Evolutionary conservation across 352 stramenopile species (phyloP).

Genomic region (Hyaloperonospora arabidopsidis): DNA sequence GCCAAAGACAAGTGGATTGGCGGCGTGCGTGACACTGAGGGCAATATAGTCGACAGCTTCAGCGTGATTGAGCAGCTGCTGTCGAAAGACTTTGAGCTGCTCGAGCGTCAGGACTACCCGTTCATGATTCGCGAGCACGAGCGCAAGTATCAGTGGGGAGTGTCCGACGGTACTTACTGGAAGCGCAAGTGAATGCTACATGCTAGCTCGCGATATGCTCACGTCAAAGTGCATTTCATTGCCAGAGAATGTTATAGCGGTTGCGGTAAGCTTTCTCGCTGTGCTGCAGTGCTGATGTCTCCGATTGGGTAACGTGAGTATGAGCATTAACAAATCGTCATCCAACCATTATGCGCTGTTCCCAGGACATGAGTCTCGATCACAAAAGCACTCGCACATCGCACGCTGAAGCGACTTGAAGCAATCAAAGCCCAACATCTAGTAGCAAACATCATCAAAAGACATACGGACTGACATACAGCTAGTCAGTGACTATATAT

Average conservation of each 20-base stretch:
- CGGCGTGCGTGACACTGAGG: constrained; percentile 33
- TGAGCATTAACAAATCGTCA: background rate
- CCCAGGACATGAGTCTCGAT: too few relatives aligned
- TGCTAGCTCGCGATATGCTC: background rate
- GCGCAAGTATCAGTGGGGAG: constrained; percentile 89
- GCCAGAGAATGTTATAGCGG: background rate
- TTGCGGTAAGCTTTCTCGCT: background rate
- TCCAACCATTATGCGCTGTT: constrained; percentile 2
- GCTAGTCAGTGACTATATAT: constrained; percentile 24
- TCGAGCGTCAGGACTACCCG: constrained; percentile 75
- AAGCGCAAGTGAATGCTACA: constrained; percentile 41
- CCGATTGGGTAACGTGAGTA: too few relatives aligned
- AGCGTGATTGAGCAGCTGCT: constrained; percentile 53
- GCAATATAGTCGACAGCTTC: constrained; percentile 58
- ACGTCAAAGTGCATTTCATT: background rate
- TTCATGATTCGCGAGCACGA: constrained; percentile 90
- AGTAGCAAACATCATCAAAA: constrained; percentile 30
- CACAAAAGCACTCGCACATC: too few relatives aligned
- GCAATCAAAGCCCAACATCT: constrained; percentile 16
- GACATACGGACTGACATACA: constrained; percentile 29
- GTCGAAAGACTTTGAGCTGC: constrained; percentile 60
- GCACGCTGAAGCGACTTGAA: background rate
- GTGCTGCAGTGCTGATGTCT: background rate
- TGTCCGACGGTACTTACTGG: constrained; percentile 86
- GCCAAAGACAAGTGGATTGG: constrained; percentile 85